Conservation (phyloP, 371 early-diverging fungal species). For the Mucor sp. region DNA sequence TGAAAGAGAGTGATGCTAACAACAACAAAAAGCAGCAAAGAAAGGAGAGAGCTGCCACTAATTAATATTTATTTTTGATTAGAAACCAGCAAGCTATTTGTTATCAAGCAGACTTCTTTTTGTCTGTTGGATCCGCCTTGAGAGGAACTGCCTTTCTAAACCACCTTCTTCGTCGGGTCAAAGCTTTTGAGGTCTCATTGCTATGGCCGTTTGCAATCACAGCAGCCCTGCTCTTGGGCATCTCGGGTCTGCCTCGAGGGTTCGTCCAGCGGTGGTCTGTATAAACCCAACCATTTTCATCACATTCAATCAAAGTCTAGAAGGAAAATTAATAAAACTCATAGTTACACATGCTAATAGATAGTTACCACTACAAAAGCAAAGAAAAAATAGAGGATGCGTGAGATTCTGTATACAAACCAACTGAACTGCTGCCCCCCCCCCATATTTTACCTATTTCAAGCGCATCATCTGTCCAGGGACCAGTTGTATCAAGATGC, state of each 20-base stretch:
- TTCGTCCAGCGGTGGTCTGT: slow-evolving; percentile 35
- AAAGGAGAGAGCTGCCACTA: background rate
- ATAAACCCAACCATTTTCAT: slow-evolving; percentile 42
- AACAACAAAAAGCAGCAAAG: background rate
- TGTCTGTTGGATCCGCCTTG: background rate
- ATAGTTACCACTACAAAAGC: slow-evolving; percentile 5
- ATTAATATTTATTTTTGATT: background rate
- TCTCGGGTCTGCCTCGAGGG: slow-evolving; percentile 11
- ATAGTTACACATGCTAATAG: background rate
- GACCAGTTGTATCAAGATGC: slow-evolving; percentile 47
- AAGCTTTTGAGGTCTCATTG: slow-evolving; percentile 6
- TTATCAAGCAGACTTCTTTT: background rate
- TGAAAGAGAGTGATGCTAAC: background rate
- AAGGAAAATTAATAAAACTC: background rate
- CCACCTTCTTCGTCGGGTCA: slow-evolving; percentile 35
- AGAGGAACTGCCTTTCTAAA: slow-evolving; percentile 23
- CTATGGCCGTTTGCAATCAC: background rate
- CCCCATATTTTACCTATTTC: slow-evolving; percentile 36
- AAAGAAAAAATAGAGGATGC: background rate
- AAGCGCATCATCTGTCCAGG: slow-evolving; percentile 50
- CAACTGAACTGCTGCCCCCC: background rate
- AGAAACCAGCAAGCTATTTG: background rate
- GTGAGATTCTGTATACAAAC: background rate
- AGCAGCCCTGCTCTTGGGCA: background rate
- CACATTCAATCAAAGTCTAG: slow-evolving; percentile 28